These are phyloP conservation scores for Rhizopus stolonifer DNA, from an alignment of 371 early-diverging fungal species.

Conservation along the genomic window DNA sequence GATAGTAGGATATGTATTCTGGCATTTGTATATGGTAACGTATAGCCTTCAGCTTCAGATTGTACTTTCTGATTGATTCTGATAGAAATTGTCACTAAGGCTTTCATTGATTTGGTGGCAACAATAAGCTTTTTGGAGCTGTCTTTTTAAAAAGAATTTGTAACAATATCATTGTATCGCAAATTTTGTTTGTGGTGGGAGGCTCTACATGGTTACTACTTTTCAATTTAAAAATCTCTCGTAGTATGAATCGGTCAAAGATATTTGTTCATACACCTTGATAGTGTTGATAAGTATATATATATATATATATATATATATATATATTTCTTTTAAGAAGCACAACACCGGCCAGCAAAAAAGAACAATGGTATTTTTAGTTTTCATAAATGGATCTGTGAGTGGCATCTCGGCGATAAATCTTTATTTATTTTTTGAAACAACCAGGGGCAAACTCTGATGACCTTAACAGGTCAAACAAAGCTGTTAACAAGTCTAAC, in stretches of 20 bases:
- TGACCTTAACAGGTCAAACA: no score
- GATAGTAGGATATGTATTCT: constrained; percentile 3
- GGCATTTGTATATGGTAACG: constrained; percentile 2
- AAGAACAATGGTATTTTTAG: not conserved
- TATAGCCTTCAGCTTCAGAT: constrained; percentile 1
- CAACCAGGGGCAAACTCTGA: no score
- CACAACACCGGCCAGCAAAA: not conserved
- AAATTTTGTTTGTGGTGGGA: not conserved
- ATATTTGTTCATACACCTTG: not conserved
- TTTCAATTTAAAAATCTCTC: not conserved
- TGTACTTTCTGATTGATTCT: not conserved
- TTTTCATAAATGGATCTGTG: constrained; percentile 1
- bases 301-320: no score
- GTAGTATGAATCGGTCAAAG: constrained; percentile 1
- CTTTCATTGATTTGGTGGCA: not conserved
- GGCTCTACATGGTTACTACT: not conserved
- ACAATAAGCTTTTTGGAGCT: not conserved
- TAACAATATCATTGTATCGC: not conserved
- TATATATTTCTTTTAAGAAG: not conserved
- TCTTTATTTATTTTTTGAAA: no score
- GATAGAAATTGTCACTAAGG: not conserved
- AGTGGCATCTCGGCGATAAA: no score
- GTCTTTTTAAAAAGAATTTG: not conserved
- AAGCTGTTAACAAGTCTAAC: no score
- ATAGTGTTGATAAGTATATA: not conserved